These are phyloP conservation scores for Carpinus viminea DNA, from an alignment of 306 rosid genomes.

Conservation along the genomic window DNA sequence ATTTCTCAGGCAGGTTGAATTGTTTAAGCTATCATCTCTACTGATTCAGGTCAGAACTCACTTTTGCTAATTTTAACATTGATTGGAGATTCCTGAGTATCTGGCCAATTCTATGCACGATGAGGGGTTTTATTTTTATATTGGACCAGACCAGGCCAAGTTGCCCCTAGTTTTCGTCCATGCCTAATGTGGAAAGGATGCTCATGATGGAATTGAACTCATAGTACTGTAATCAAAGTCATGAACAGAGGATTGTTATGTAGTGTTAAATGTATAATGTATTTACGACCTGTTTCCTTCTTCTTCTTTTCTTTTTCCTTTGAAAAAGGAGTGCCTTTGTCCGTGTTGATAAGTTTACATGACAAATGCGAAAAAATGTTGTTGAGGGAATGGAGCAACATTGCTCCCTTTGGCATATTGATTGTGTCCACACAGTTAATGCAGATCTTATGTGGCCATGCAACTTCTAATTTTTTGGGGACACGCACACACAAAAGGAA, in stretches of 20 bases:
- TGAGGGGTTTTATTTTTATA: background rate
- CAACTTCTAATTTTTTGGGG: no score
- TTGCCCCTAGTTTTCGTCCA: background rate
- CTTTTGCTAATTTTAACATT: background rate
- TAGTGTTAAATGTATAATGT: background rate
- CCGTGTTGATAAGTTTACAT: background rate
- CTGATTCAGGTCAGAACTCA: background rate
- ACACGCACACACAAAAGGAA: no score
- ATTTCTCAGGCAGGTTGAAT: background rate
- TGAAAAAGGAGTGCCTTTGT: background rate
- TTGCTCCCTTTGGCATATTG: background rate
- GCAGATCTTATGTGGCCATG: background rate
- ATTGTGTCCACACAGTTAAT: background rate
- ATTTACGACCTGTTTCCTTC: background rate
- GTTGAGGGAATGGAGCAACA: background rate
- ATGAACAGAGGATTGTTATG: background rate
- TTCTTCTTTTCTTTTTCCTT: background rate
- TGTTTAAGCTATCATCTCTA: background rate
- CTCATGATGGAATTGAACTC: background rate
- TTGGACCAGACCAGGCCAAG: background rate
- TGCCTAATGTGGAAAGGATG: background rate
- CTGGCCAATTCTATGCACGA: background rate
- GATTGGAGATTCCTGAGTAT: background rate
- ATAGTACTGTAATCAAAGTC: background rate
- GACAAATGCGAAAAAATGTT: background rate